phyloP scores from a whole-genome alignment of 345 rosid genomes.

The Corchorus olitorius region DNA sequence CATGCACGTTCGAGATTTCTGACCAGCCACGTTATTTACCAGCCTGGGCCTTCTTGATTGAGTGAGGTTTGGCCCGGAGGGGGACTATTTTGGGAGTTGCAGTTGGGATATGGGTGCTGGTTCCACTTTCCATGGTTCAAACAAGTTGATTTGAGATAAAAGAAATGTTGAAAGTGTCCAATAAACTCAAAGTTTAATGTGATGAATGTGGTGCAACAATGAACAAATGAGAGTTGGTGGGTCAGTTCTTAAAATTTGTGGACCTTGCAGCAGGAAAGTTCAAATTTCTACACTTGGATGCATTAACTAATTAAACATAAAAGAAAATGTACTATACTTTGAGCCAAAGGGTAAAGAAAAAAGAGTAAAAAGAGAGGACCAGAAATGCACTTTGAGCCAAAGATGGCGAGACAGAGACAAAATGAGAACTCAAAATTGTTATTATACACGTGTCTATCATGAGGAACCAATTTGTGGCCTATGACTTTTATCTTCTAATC shows the following conservation, averaged over 20 bases:
- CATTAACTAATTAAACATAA: not conserved
- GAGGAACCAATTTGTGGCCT: not conserved
- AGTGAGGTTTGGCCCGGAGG: too few species aligned
- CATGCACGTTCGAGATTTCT: too few species aligned
- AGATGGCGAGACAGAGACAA: not conserved
- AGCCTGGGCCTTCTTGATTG: too few species aligned
- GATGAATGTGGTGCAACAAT: not conserved
- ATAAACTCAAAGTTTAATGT: not conserved
- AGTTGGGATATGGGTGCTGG: not conserved
- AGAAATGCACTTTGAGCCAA: slow-evolving; percentile 10
- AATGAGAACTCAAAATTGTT: not conserved
- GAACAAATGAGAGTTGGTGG: not conserved
- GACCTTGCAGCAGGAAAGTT: not conserved
- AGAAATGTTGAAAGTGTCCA: not conserved
- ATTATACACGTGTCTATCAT: slow-evolving; percentile 11
- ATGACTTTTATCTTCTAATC: not conserved
- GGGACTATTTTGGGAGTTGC: too few species aligned
- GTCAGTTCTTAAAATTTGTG: not conserved
- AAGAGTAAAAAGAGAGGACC: too few species aligned
- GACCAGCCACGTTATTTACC: too few species aligned
- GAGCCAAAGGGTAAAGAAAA: not conserved
- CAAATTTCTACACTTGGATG: too few species aligned
- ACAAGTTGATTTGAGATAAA: not conserved
- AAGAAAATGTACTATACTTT: not conserved
- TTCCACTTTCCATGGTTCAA: not conserved